Evolutionary conservation across 176 grass and related monocot genomes (phyloP).

Genomic region (Otatea glauca): DNA sequence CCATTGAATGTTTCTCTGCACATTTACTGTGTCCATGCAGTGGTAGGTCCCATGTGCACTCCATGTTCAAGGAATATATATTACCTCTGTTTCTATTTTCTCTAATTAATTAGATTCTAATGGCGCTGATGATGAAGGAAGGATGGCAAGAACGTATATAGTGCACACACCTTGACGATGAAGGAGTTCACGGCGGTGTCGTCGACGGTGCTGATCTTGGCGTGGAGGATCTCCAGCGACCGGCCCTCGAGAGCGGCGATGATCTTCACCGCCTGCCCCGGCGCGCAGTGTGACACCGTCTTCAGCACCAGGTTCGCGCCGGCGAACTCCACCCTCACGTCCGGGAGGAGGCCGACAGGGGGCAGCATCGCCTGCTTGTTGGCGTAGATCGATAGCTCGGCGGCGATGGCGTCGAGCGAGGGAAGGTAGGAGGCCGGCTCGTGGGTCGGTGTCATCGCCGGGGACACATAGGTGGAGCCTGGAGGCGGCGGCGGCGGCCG

Average conservation of each 20-base stretch:
- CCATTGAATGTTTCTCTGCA: background rate
- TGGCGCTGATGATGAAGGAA: background rate
- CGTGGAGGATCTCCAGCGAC: slow-evolving; percentile 82
- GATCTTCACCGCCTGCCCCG: slow-evolving; percentile 72
- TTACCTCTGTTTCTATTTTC: background rate
- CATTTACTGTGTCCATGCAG: slow-evolving; percentile 17
- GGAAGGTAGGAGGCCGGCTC: slow-evolving; percentile 34
- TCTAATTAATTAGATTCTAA: background rate
- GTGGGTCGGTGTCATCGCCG: slow-evolving; percentile 40
- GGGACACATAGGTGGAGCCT: slow-evolving; percentile 38
- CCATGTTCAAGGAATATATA: background rate
- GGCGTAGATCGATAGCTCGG: slow-evolving; percentile 52
- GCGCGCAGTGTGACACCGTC: slow-evolving; percentile 73
- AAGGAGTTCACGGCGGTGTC: slow-evolving; percentile 85
- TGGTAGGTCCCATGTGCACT: slow-evolving; percentile 6
- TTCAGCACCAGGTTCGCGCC: slow-evolving; percentile 82
- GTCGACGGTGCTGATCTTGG: slow-evolving; percentile 70
- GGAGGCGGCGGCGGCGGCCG: background rate
- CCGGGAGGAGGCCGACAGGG: slow-evolving; percentile 37
- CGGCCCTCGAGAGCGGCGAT: slow-evolving; percentile 75
- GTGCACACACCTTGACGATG: slow-evolving; percentile 72
- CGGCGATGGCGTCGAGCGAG: slow-evolving; percentile 39
- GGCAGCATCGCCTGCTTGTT: slow-evolving; percentile 18
- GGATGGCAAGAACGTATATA: background rate
- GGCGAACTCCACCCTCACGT: slow-evolving; percentile 88